These are phyloP conservation scores for Phylloporus sp. DNA, from an alignment of 768 basidiomycete genomes.

Conservation along the genomic window DNA sequence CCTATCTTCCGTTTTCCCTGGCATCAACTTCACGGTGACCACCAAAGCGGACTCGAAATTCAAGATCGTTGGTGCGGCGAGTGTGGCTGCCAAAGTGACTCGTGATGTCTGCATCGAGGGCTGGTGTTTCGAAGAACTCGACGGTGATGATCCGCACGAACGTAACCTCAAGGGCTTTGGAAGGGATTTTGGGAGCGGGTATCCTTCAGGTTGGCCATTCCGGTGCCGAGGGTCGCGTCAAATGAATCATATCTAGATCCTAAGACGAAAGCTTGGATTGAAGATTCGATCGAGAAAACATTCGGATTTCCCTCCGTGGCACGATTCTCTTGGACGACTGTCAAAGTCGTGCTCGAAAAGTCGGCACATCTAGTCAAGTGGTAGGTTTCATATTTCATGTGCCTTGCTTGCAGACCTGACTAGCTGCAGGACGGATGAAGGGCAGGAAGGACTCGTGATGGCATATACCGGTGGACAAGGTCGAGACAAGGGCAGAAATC, in stretches of 20 bases:
- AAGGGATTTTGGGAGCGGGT: constrained; percentile 70
- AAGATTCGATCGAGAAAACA: constrained; percentile 69
- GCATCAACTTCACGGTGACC: constrained; percentile 82
- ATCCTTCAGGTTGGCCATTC: constrained; percentile 67
- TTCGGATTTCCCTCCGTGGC: constrained; percentile 91
- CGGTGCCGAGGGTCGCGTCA: not conserved
- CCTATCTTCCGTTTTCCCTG: constrained; percentile 76
- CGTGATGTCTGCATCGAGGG: constrained; percentile 84
- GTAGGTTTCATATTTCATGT: constrained; percentile 37
- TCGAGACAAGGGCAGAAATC: constrained; percentile 70
- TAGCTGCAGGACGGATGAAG: constrained; percentile 72
- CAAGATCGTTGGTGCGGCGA: constrained; percentile 96
- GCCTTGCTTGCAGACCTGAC: not conserved
- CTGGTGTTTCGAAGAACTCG: constrained; percentile 76
- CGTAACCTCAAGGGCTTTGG: constrained; percentile 26
- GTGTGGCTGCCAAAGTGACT: constrained; percentile 97
- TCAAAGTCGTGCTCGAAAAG: constrained; percentile 81
- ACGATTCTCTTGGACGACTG: constrained; percentile 94
- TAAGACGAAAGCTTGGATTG: constrained; percentile 86
- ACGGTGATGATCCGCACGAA: constrained; percentile 12
- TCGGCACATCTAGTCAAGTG: constrained; percentile 77
- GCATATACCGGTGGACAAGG: constrained; percentile 71
- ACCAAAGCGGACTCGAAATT: constrained; percentile 94
- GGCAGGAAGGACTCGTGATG: constrained; percentile 68
- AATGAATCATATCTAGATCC: constrained; percentile 58